Conservation (phyloP, 345 rosid species). For the Gossypium bickii region DNA sequence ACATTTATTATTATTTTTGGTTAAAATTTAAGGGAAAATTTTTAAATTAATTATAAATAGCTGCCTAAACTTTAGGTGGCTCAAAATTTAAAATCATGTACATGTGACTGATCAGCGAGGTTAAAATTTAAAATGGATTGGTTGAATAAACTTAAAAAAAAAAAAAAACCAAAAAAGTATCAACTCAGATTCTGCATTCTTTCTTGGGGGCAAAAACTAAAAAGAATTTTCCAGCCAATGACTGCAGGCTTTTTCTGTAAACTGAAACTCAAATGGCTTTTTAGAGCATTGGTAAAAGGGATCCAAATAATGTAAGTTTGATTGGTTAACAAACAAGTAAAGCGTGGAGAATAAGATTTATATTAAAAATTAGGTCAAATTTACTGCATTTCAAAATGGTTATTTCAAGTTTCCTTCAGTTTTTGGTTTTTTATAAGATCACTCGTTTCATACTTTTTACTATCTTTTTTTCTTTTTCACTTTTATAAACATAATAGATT, state of each 20-base stretch:
- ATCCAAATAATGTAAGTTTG: conserved; percentile 1
- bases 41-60: no score
- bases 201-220: not conserved
- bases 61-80: no score
- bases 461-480: no score
- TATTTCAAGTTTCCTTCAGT: no score
- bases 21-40: no score
- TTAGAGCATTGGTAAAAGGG: not conserved
- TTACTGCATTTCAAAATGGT: no score
- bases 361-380: no score
- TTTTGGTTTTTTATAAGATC: no score
- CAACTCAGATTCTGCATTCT: not conserved
- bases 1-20: no score
- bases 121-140: not conserved
- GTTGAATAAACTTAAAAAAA: not conserved
- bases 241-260: conserved; percentile 23
- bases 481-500: no score
- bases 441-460: no score
- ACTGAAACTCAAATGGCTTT: not conserved
- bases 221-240: conserved; percentile 11
- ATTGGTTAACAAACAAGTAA: conserved; percentile 17
- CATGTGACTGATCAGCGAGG: conserved; percentile 1
- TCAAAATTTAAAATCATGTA: not conserved
- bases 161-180: not conserved
- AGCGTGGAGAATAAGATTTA: no score